Evolutionary conservation across 768 basidiomycete species (phyloP), one percentile per base, ranked within the genome.

Genomic region (Chiua virens): DNA sequence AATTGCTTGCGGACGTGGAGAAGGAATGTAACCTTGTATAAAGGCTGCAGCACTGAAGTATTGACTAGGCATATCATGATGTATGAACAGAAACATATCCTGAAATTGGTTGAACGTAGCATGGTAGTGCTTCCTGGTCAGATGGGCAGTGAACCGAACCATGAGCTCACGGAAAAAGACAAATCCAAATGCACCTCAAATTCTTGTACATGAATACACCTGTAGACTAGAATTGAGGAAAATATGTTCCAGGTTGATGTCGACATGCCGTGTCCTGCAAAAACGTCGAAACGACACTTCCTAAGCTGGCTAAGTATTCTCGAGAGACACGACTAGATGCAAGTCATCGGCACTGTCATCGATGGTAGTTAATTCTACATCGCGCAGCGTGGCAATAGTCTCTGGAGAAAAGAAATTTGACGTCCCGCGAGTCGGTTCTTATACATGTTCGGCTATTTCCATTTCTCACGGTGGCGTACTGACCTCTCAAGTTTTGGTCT

Each of bases 341-440:
- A 60, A 75, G 74, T 80, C 77, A 77, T 81, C 82, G 80, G 80
- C 80, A 82, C 80, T 82, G 80, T 74, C 73, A 69, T 73, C 81
- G 74, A 80, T 67, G 79, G 81, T 82, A 70, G 66, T 61, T 20
- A 53, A 50, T 17, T 62, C 73, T 67, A 70, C 80, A 74, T 76
- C 81, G 81, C 69, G 74, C 81, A 82, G 80, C 80, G 80, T 82
- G 80, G 80, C 80, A 34, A 8, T 34, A 81, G 78, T 73, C 74
- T 76, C 79, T 69, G 75, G 73, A 67, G 62, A 64, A 62, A 57
- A 63, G 56, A 60, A 45, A 22, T 8, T 5, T 2, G 10, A 1
- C 1, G 13, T 14, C 5, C 30, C 30, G 30, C 30, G 30, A 0
- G 14, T 22, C 28, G 46, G 45, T 59, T 70, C 63, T 61, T 67